These are phyloP conservation scores for Kwoniella europaea DNA, from an alignment of 768 basidiomycete species.

Conservation along the genomic window DNA sequence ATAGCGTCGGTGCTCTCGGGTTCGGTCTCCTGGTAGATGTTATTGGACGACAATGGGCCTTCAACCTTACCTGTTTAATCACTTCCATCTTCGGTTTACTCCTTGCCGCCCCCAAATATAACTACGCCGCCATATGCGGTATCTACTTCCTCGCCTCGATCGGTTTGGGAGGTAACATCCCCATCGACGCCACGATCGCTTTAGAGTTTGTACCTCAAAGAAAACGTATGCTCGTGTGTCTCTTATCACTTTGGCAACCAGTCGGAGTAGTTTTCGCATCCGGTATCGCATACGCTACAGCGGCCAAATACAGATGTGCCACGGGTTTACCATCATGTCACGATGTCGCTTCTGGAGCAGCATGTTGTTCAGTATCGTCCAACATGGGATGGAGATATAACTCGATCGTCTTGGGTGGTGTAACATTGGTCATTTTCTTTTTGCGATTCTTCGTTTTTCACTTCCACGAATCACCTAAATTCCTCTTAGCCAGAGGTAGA, in stretches of 20 bases:
- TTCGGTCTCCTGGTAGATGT: conserved; percentile 58
- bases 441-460: conserved; percentile 67
- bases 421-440: conserved; percentile 66
- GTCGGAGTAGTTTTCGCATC: conserved; percentile 64
- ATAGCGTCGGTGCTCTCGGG: conserved; percentile 52
- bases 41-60: conserved; percentile 59
- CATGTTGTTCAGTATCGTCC: conserved; percentile 62
- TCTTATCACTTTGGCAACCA: conserved; percentile 62
- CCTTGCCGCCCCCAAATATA: conserved; percentile 57
- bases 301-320: conserved; percentile 65
- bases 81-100: conserved; percentile 58
- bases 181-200: conserved; percentile 57
- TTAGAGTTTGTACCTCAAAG: conserved; percentile 52
- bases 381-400: conserved; percentile 72
- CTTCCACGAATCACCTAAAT: conserved; percentile 70
- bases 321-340: conserved; percentile 42
- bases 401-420: conserved; percentile 59
- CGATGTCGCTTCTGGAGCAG: conserved; percentile 42
- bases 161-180: conserved; percentile 60
- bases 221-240: conserved; percentile 61
- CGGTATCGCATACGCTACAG: conserved; percentile 66
- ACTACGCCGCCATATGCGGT: conserved; percentile 58
- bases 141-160: conserved; percentile 52
- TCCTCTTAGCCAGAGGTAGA: conserved; percentile 65
- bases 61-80: conserved; percentile 60